A percentile compares a stretch with the other conserved stretches of the same genome.
Evolutionary conservation across 495 filamentous ascomycete genomes (phyloP).

Genomic region (Daldinia vernicosa): DNA sequence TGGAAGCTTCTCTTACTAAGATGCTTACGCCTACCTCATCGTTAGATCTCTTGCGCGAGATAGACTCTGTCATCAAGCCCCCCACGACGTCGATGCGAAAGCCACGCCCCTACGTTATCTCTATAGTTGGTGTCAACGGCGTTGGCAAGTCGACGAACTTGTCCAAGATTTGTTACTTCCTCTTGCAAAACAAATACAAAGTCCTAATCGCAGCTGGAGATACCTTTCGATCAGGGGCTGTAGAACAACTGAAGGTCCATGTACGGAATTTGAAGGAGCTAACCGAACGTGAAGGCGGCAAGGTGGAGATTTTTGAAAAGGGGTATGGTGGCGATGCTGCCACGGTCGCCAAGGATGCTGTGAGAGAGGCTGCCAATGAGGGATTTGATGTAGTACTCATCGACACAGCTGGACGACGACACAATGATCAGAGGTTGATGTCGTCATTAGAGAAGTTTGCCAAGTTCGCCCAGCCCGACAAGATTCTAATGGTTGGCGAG

Average conservation of each 20-base stretch:
- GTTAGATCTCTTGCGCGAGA: slow-evolving; percentile 91
- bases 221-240: slow-evolving; percentile 96
- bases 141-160: slow-evolving; percentile 98
- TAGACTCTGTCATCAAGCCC: slow-evolving; percentile 78
- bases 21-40: slow-evolving; percentile 96
- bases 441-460: slow-evolving; percentile 95
- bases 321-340: slow-evolving; percentile 98
- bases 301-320: slow-evolving; percentile 92
- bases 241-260: slow-evolving; percentile 95
- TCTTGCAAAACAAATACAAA: slow-evolving; percentile 94
- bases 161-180: slow-evolving; percentile 96
- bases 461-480: slow-evolving; percentile 93
- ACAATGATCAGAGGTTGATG: slow-evolving; percentile 97
- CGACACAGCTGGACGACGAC: slow-evolving; percentile 92
- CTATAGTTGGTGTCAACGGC: slow-evolving; percentile 96
- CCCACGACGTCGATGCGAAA: slow-evolving; percentile 62
- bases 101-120: slow-evolving; percentile 90
- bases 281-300: slow-evolving; percentile 78
- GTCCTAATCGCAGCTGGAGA: slow-evolving; percentile 97
- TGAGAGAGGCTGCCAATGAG: slow-evolving; percentile 75
- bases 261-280: slow-evolving; percentile 90
- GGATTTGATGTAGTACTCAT: slow-evolving; percentile 94
- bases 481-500: slow-evolving; percentile 99
- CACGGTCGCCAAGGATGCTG: slow-evolving; percentile 92
- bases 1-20: slow-evolving; percentile 89